phyloP scores from a whole-genome alignment of 768 basidiomycete species.

The Boletus sensibilis region DNA sequence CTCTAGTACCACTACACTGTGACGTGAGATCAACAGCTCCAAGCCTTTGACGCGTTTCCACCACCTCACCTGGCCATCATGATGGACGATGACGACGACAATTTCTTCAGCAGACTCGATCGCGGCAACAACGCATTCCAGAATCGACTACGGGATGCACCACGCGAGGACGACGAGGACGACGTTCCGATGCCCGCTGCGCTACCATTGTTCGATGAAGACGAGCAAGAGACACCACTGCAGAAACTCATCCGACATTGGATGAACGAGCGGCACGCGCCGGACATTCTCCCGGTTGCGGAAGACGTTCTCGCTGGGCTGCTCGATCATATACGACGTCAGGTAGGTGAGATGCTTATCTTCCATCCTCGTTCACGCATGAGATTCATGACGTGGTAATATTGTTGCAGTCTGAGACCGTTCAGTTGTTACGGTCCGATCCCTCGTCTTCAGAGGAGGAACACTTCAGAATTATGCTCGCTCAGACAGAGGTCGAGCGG shows the following conservation, averaged over 20 bases:
- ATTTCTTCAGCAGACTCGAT: constrained; percentile 31
- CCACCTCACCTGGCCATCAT: not conserved
- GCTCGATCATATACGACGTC: constrained; percentile 76
- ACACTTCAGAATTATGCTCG: constrained; percentile 89
- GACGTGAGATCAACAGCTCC: not conserved
- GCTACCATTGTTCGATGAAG: constrained; percentile 32
- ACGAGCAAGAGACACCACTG: constrained; percentile 54
- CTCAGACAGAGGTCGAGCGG: constrained; percentile 91
- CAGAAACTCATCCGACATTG: constrained; percentile 76
- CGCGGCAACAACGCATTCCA: constrained; percentile 22
- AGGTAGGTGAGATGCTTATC: constrained; percentile 50
- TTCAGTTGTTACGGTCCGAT: constrained; percentile 73
- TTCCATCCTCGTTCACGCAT: not conserved
- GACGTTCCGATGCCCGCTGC: constrained; percentile 31
- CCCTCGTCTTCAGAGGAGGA: constrained; percentile 88
- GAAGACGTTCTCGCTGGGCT: constrained; percentile 63
- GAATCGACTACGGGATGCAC: constrained; percentile 39
- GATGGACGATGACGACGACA: constrained; percentile 27
- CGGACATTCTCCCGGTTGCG: constrained; percentile 74
- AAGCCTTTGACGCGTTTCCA: not conserved
- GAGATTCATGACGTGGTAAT: not conserved
- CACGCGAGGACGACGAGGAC: constrained; percentile 20
- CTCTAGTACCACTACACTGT: not conserved
- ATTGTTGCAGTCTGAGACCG: constrained; percentile 68
- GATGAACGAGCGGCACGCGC: constrained; percentile 83